Base-by-base conservation (phyloP, 2,329 filamentous ascomycete species). In the Iodosphaeria phyllophila region DNA sequence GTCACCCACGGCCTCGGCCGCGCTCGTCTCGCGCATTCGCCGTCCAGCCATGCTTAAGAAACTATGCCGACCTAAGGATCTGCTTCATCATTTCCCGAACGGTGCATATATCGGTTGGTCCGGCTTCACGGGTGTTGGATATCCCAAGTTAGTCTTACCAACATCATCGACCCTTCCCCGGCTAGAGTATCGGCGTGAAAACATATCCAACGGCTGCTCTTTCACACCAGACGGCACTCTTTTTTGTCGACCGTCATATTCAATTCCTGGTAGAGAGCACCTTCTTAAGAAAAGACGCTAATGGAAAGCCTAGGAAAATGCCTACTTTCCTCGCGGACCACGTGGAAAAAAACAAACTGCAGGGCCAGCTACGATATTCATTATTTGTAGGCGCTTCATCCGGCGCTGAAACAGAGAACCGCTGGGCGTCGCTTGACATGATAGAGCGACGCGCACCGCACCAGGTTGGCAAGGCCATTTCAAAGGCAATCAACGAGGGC, bases 341-440 rank as follows among this genome's bases (percentile, higher is more conserved):
- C 47, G 82, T 92, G 36, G 82, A 92, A 54, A 68, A 78, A 55
- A 91, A 92, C 51, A 67, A 62, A 32, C 61, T 92, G 10, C 72
- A 92, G 50, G 80, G 82, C 28, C 58, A 91, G 59, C 58, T 91
- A 37, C 78, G 78, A 42, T 92, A 91, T 60, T 74, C 70, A 29
- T 64, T 92, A 11, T 92, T 92, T 37, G 82, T 91, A 7, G 83
- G 82, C 26, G 82, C 82, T n/a, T 86, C 77, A 5, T 83, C 78
- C 10, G 82, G 82, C 18, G 76, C 80, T 11, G 82, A 89, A 54
- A 92, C 82, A 0, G 82, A 92, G 57, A 89, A 89, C 51, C 64
- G 82, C 49, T 92, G 83, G 83, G 82, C 83, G n/a, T 51, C 57
- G 4, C 57, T 86, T 34, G 74, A 92, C 52, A 92, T 92, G 82